Evolutionary conservation across 1,139 yeast genomes (phyloP).

Genomic region (Candida glucosophila): DNA sequence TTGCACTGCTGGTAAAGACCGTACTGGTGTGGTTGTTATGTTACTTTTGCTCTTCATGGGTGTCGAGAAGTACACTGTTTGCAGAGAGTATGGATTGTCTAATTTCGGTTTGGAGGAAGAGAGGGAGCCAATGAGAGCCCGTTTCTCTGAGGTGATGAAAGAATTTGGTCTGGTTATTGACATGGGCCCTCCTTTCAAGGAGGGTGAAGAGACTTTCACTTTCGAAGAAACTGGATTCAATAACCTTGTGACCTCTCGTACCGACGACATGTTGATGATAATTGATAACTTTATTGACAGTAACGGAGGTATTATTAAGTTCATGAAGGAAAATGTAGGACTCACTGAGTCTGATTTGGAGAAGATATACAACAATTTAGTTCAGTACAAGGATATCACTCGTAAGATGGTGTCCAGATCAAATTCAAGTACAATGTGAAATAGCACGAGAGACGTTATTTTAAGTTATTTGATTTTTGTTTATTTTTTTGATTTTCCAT

Average conservation of each 20-base stretch:
- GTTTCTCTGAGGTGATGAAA: too few relatives aligned
- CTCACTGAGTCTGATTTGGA: conserved; percentile 42
- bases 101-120: conserved; percentile 54
- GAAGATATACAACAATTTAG: conserved; percentile 38
- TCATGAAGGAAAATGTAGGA: conserved; percentile 39
- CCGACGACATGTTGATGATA: conserved; percentile 67
- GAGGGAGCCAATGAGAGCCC: conserved; percentile 25
- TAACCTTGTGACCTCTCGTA: conserved; percentile 55
- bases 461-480: not conserved
- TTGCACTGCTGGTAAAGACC: conserved; percentile 83
- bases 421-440: too few relatives aligned
- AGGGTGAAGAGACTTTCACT: conserved; percentile 32
- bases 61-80: conserved; percentile 56
- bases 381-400: conserved; percentile 6
- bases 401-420: not conserved
- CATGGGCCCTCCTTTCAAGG: too few relatives aligned
- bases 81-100: conserved; percentile 63
- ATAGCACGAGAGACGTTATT: too few relatives aligned
- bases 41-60: conserved; percentile 54
- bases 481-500: too few relatives aligned
- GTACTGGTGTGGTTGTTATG: conserved; percentile 74
- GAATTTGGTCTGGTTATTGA: too few relatives aligned
- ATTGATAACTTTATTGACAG: conserved; percentile 39
- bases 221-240: conserved; percentile 42
- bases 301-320: conserved; percentile 53